Percentiles rank a stretch among this genome's conserved stretches.
These are phyloP conservation scores for Elongisporangium anandrum DNA, from an alignment of 352 stramenopile species.

Conservation along the genomic window DNA sequence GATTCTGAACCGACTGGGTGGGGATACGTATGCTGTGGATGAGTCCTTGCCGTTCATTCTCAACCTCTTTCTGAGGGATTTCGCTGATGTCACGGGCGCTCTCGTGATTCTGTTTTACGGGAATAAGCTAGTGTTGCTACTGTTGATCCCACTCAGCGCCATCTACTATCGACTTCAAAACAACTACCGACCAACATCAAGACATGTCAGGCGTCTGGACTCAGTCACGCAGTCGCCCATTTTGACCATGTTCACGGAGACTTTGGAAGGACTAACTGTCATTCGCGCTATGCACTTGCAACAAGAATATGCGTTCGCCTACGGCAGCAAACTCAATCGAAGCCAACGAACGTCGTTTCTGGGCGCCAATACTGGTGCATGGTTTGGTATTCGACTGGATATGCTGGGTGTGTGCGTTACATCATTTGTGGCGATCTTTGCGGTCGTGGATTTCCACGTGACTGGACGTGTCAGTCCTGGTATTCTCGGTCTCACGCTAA, in stretches of 20 bases:
- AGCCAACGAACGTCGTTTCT: slow-evolving; percentile 81
- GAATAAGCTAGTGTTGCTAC: slow-evolving; percentile 64
- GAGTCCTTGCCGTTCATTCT: slow-evolving; percentile 87
- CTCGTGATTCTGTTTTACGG: slow-evolving; percentile 78
- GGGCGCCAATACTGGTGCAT: slow-evolving; percentile 61
- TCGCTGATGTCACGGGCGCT: slow-evolving; percentile 60
- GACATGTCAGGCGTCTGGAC: slow-evolving; percentile 68
- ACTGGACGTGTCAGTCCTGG: slow-evolving; percentile 55
- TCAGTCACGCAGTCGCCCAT: slow-evolving; percentile 73
- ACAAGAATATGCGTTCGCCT: slow-evolving; percentile 29
- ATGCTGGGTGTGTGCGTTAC: slow-evolving; percentile 80
- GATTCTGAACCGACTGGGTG: slow-evolving; percentile 75
- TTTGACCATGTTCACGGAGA: slow-evolving; percentile 67
- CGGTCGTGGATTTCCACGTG: slow-evolving; percentile 63
- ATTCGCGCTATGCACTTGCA: slow-evolving; percentile 56
- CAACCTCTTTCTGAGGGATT: slow-evolving; percentile 86
- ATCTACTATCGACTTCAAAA: slow-evolving; percentile 64
- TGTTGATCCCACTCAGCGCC: slow-evolving; percentile 69
- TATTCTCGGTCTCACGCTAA: slow-evolving; percentile 86
- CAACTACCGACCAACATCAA: slow-evolving; percentile 65
- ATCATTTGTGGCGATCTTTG: slow-evolving; percentile 74
- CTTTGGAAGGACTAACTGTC: slow-evolving; percentile 59
- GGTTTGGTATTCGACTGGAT: slow-evolving; percentile 85
- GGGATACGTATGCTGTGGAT: slow-evolving; percentile 81
- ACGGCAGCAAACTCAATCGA: slow-evolving; percentile 42